Conservation (phyloP, 257 asterid species). For the Solanum gracilifrons region DNA sequence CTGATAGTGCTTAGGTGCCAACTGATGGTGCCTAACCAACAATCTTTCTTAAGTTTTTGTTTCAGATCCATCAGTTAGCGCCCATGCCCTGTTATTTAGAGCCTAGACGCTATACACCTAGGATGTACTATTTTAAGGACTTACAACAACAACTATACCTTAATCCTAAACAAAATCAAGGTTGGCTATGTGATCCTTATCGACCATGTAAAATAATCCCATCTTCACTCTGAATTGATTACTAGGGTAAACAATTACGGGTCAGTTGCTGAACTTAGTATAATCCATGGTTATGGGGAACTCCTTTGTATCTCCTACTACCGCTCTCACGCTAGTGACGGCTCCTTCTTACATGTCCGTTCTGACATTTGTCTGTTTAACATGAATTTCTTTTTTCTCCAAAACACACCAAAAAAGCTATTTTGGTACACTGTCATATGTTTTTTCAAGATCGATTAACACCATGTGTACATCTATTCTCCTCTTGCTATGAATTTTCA, state of each 20-base stretch:
- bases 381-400: neutral
- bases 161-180: neutral
- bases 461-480: neutral
- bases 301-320: neutral
- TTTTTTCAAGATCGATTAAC: neutral
- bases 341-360: neutral
- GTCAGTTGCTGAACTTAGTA: neutral
- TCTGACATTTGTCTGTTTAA: neutral
- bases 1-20: neutral
- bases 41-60: neutral
- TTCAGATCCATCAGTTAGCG: neutral
- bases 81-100: neutral
- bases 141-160: neutral
- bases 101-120: neutral
- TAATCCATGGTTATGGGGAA: neutral
- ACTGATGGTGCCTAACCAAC: neutral
- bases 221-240: neutral
- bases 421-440: neutral
- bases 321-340: neutral
- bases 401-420: neutral
- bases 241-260: neutral
- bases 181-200: neutral
- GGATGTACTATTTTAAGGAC: neutral
- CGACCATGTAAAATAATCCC: neutral
- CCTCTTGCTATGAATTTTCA: neutral